A percentile compares a stretch with the other conserved stretches of the same genome.
Conservation (phyloP, 306 rosid species). For the Medicago arabica region DNA sequence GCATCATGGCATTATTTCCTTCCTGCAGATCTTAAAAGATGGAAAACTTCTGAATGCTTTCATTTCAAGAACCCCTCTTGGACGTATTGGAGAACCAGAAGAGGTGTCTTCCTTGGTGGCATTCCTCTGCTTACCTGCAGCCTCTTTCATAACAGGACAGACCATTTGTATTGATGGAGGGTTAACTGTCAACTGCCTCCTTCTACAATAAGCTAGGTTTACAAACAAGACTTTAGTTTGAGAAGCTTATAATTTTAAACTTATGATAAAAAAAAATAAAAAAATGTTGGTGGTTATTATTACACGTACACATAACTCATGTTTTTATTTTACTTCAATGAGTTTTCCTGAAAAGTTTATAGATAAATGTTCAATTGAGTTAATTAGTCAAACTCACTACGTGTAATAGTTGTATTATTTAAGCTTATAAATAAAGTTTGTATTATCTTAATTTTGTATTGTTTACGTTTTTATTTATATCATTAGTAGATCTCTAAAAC, state of each 20-base stretch:
- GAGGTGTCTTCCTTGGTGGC: conserved; percentile 58
- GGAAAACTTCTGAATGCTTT: conserved; percentile 13
- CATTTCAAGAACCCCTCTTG: conserved; percentile 42
- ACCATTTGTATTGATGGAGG: conserved; percentile 41
- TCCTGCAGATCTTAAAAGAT: conserved; percentile 28
- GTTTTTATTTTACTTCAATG: not conserved
- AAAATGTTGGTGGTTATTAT: not conserved
- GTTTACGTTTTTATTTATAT: no score
- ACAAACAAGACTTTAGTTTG: not conserved
- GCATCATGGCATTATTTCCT: not conserved
- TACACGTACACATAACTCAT: not conserved
- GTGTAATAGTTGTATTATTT: no score
- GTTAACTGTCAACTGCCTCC: conserved; percentile 22
- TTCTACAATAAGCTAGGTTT: not conserved
- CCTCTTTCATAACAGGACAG: conserved; percentile 44
- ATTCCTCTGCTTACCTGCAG: conserved; percentile 54
- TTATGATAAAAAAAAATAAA: not conserved
- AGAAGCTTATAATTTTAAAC: not conserved
- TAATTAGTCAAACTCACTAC: no score
- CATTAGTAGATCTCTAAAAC: no score
- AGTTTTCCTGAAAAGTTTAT: no score
- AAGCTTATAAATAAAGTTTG: no score
- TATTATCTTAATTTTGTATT: no score
- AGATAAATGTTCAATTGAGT: no score
- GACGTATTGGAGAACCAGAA: conserved; percentile 49